These are phyloP conservation scores for Trifolium fragiferum DNA, from an alignment of 306 rosid species.

Conservation along the genomic window DNA sequence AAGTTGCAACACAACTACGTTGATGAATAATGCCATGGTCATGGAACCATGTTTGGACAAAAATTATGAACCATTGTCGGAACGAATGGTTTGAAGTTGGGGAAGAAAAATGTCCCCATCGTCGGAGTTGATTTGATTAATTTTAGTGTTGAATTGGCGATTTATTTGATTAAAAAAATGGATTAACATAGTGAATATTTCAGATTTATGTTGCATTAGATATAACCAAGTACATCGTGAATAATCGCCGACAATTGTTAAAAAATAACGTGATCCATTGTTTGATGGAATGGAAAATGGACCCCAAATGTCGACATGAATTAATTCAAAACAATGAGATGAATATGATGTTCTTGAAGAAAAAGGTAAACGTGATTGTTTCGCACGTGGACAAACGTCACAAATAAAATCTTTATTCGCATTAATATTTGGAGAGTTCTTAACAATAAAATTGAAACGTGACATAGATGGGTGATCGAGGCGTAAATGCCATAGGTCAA, in stretches of 20 bases:
- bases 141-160: not conserved
- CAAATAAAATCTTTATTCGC: not conserved
- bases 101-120: not conserved
- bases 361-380: not conserved
- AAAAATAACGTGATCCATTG: not conserved
- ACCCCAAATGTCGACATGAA: not conserved
- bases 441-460: not conserved
- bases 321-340: not conserved
- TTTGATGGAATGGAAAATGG: not conserved
- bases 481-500: not conserved
- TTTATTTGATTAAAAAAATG: not conserved
- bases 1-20: not conserved
- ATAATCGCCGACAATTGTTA: not conserved
- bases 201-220: no score
- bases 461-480: not conserved
- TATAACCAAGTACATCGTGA: not conserved
- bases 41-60: not conserved
- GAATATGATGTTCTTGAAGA: no score
- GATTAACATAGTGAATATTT: no score
- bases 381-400: not conserved
- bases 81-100: not conserved
- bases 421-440: no score
- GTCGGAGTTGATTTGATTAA: not conserved
- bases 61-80: not conserved
- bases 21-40: not conserved